These are phyloP conservation scores for Colletotrichum sp. DNA, from an alignment of 2,329 filamentous ascomycete genomes.

Conservation along the genomic window DNA sequence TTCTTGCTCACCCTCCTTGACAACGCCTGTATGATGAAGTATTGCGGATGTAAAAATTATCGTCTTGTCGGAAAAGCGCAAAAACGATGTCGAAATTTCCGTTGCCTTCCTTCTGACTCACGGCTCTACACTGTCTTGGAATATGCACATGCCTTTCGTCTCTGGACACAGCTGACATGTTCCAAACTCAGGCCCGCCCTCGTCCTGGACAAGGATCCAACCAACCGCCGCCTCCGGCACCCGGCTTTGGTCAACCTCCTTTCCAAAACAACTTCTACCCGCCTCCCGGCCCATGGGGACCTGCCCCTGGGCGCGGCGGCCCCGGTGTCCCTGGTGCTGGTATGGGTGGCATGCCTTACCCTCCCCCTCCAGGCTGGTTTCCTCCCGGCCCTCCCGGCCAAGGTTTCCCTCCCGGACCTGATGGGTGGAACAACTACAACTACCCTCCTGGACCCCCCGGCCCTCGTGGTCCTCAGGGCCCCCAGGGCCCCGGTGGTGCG, in stretches of 20 bases:
- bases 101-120: constrained; percentile 99
- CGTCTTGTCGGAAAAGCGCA: constrained; percentile 87
- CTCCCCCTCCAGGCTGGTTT: constrained; percentile 79
- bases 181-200: constrained; percentile 42
- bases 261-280: constrained; percentile 56
- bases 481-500: constrained; percentile 26
- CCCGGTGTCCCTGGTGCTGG: constrained; percentile 48
- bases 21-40: constrained; percentile 74
- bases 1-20: constrained; percentile 18
- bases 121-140: constrained; percentile 15
- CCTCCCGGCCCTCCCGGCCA: constrained; percentile 69
- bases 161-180: constrained; percentile 25
- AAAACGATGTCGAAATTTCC: constrained; percentile 96
- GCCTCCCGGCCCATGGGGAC: constrained; percentile 59
- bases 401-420: constrained; percentile 67
- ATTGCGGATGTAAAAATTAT: constrained; percentile 94
- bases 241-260: constrained; percentile 46
- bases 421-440: constrained; percentile 37
- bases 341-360: constrained; percentile 77
- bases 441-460: constrained; percentile 71
- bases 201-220: constrained; percentile 37
- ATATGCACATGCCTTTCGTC: background rate
- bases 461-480: constrained; percentile 56
- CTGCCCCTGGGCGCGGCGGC: constrained; percentile 44
- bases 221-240: constrained; percentile 32